Evolutionary conservation across 306 rosid species (phyloP).

Genomic region (Abrus pulchellus): DNA sequence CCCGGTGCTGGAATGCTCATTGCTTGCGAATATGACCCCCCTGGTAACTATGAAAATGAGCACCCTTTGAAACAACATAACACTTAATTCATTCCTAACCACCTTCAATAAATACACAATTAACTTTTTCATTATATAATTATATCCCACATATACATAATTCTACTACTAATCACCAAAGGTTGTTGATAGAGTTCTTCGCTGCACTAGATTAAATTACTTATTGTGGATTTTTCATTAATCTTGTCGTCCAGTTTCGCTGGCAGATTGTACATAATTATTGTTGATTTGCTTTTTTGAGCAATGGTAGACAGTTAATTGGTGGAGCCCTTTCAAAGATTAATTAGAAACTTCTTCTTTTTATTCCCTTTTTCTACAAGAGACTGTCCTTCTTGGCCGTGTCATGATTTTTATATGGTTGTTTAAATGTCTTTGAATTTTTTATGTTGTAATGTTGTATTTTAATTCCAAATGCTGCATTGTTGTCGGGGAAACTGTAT

Average conservation of each 20-base stretch:
- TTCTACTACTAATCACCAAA: no score
- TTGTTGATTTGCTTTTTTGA: neutral
- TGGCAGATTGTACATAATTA: slow-evolving; percentile 17
- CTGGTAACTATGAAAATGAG: slow-evolving; percentile 61
- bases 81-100: neutral
- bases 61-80: slow-evolving; percentile 53
- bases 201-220: no score
- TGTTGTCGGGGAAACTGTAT: neutral
- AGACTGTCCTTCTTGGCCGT: no score
- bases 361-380: no score
- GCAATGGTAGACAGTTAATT: neutral
- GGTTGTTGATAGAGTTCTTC: no score
- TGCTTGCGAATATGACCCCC: slow-evolving; percentile 73
- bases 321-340: no score
- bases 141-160: neutral
- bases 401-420: no score
- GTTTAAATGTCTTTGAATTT: neutral
- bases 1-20: slow-evolving; percentile 30
- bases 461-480: neutral
- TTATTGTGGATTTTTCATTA: neutral
- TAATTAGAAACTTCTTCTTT: no score
- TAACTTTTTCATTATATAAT: no score
- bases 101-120: no score
- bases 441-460: neutral
- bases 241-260: neutral